Base-by-base conservation (phyloP, 106 monocot species). In the Narthecium ossifragum region DNA sequence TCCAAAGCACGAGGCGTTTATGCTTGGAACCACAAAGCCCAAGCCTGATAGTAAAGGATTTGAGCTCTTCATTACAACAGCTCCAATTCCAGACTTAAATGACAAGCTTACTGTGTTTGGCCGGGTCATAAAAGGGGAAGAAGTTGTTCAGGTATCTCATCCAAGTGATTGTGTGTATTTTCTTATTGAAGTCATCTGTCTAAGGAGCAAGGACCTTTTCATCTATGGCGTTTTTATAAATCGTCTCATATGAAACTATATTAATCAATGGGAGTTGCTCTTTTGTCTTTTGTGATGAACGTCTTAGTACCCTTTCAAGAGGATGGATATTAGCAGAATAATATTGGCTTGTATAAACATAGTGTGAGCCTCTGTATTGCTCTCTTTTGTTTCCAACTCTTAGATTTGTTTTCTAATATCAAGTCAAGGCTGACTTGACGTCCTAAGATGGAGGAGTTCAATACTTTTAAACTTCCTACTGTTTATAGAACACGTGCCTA, bases 1-100 rank as follows among this genome's bases (percentile, higher is more conserved):
- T 55, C 79, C 91, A 68, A 99, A 91, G 63, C 98, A 88, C 38
- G 98, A 99, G 62, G 91, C 91, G 14, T 99, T 99, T 63, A 85
- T 99, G 98, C 65, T 99, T 69, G 98, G 98, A 69, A 99, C 98
- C 47, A 72, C 80, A 55, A 86, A 82, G 66, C 46, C 67, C 24
- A 80, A 75, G 51, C 47, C 63, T 17, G 73, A 82, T 45, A 74
- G 34, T 57, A 79, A 79, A 76, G 88, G 76, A 40, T 99, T 99
- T 70, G 88, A 91, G 65, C 61, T 99, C 45, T 88, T 99, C 64
- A 99, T 99, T 26, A 99, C 98, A 22, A 99, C 98, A 32, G 87
- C 91, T 34, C 98, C 91, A 57, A 87, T 99, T 52, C 79, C 91
- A 31, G 82, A 99, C 46, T 66, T 99, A 67, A 91, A 68, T 71